Evolutionary conservation across 2,329 filamentous ascomycete genomes (phyloP), one percentile per base, ranked within the genome.

Genomic region (Cercospora sp.): DNA sequence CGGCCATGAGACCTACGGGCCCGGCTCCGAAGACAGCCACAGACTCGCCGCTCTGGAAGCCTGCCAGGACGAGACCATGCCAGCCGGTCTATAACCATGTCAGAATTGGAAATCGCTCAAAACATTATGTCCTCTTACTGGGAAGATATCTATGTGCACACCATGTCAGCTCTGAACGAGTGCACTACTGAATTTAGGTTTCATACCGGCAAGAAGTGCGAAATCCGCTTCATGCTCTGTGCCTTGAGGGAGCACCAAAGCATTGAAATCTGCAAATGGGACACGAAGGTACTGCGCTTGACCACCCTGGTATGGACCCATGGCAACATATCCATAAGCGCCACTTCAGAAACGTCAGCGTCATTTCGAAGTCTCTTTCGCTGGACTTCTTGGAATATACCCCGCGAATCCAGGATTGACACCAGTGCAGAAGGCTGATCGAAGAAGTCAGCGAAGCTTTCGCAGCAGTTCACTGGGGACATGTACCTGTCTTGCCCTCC

Each of bases 201-300:
- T 84, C 57, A 82, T 85, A 65, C 85, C 84, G 0, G 84, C 83
- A 3, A 85, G 75, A 8, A 85, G 71, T 7, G 80, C 85, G 70
- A 88, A 90, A 71, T 89, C 88, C 0, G 84, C 81, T 74, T 90
- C 88, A 58, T 88, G 81, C 69, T 89, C 86, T 16, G 80, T 88
- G 0, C 88, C 88, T 6, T 84, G 79, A 0, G 89, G 88, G 1
- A 91, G 79, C 63, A 85, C 85, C 33, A 91, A 77, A 5, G 33
- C 64, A 68, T 90, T 90, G 79, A 90, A 90, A 74, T 90, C 89
- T 1, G 88, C 89, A 66, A 87, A 90, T 0, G 89, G 89, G 1
- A 90, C 85, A 3, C 87, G 83, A 18, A 90, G 79, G 67, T 88
- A 90, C 74, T 90, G 87, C 2, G 88, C 89, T 74, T 89, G 86